Base-by-base conservation (phyloP, 306 rosid species). In the Rubus parviflorus region DNA sequence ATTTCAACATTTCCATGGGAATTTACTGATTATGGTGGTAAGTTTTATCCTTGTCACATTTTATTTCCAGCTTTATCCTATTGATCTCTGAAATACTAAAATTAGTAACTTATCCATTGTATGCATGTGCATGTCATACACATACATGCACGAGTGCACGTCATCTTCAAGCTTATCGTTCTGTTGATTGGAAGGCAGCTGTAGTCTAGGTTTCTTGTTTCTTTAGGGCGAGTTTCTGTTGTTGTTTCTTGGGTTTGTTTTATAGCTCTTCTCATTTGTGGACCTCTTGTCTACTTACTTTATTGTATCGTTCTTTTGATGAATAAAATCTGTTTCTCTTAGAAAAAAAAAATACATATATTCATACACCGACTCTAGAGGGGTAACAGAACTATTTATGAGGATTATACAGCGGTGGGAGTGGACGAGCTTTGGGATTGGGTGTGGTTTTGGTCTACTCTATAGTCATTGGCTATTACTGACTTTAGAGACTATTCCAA, bases 1-100 rank as follows among this genome's bases (percentile, higher is more conserved):
- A 84, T 94, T 83, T 90, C 98, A 72, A 81, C 97, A 66, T 70
- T 94, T 72, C 98, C 98, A 58, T 80, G 89, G 70, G 98, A 94
- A 66, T 90, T 87, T 73, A 92, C 97, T 7, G 97, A 89, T 82
- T 79, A 69, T 63, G 90, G 92, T 20, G 97, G 98, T 94, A 84
- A 61, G 97, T 78, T 64, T 74, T 48, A 75, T 69, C 58, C 72
- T 72, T 76, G 57, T 30, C 74, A 46, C 75, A 13, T 70, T 38
- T 81, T n/a, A 45, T 70, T 40, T 60, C 38, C 57, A 68, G 51
- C 70, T 76, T 74, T 49, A 51, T 45, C 67, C 15, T 70, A 13
- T 68, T 43, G 17, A 58, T 74, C 67, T 52, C 38, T 69, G 14
- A 6, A 40, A 7, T 43, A 68, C 19, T 17, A 25, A 25, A 9